Base-by-base conservation (phyloP, 2,329 filamentous ascomycete species). In the Coniella vitis region DNA sequence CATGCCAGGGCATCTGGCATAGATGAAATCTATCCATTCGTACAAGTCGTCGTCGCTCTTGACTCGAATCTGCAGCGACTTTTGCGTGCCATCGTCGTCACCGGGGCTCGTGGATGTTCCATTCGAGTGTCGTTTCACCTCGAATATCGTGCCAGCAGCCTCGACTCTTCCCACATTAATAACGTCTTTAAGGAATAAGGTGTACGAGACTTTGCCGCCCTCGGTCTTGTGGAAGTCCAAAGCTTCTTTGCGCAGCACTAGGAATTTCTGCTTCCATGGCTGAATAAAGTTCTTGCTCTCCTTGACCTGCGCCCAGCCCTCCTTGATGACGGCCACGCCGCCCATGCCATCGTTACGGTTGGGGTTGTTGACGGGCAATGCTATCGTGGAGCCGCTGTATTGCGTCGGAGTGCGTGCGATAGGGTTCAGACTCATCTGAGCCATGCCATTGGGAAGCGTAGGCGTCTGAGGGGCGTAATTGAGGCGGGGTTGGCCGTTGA, bases 11-110 rank as follows among this genome's bases (percentile, higher is more conserved):
- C 91, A 97, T 56, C 91, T 86, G 59, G 91, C 90, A 65, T 97
- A 97, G 57, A 98, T 94, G 65, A 90, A 88, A 67, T 98, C 93
- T 61, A 97, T 95, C 93, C 93, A 98, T 61, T 95, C 90, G 67
- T 98, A 98, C 47, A 98, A 82, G 58, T 98, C 93, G 62, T 95
- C 91, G 61, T 98, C 93, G 49, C 84, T 86, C 69, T 96, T 95
- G 60, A 97, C 90, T 64, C 87, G 89, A 65, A 95, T 93, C 55
- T 93, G 90, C 45, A 96, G 80, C 3, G 88, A 87, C 65, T 87
- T 89, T 51, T 84, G 86, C 8, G 84, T 79, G 31, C 87, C 83
- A 56, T 96, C 91, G 56, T 89, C 84, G 39, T 87, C 86, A 45
- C 84, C 81, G 10, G 89, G 79, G 53, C 85, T 87, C 44, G 78